Conservation (phyloP, 2,329 filamentous ascomycete genomes). For the Alternaria postmessia region DNA sequence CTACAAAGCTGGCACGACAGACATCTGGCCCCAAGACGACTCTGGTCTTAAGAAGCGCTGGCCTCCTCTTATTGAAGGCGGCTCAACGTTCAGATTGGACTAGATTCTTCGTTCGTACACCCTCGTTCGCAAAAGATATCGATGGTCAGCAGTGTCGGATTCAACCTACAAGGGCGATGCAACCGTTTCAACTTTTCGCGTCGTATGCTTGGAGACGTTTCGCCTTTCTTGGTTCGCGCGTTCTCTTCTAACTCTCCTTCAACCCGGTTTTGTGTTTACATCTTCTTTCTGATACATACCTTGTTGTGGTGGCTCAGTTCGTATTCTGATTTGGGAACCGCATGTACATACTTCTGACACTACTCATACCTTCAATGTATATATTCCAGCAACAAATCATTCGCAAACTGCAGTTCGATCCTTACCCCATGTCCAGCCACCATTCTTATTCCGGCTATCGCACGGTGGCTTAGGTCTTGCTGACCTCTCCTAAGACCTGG, state of each 20-base stretch:
- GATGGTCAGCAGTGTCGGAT: background rate
- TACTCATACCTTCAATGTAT: background rate
- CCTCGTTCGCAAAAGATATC: background rate
- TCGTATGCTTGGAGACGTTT: background rate
- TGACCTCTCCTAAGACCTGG: background rate
- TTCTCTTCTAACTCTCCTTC: constrained; percentile 21
- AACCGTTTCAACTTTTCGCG: background rate
- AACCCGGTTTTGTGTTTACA: background rate
- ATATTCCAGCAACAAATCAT: background rate
- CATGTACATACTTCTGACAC: background rate
- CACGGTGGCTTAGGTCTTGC: background rate
- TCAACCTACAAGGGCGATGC: background rate
- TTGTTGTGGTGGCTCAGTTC: background rate
- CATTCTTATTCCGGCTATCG: background rate
- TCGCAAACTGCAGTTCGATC: background rate
- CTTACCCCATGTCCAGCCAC: background rate
- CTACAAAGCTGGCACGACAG: constrained; percentile 23
- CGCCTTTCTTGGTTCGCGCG: background rate
- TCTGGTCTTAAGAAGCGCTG: constrained; percentile 51
- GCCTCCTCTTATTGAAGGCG: constrained; percentile 23
- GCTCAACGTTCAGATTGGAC: constrained; percentile 3
- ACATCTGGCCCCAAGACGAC: constrained; percentile 49
- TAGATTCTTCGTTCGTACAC: background rate
- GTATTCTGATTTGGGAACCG: background rate
- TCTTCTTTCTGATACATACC: background rate